Base-by-base conservation (phyloP, 2,329 filamentous ascomycete species). In the Cladosporium sp. region DNA sequence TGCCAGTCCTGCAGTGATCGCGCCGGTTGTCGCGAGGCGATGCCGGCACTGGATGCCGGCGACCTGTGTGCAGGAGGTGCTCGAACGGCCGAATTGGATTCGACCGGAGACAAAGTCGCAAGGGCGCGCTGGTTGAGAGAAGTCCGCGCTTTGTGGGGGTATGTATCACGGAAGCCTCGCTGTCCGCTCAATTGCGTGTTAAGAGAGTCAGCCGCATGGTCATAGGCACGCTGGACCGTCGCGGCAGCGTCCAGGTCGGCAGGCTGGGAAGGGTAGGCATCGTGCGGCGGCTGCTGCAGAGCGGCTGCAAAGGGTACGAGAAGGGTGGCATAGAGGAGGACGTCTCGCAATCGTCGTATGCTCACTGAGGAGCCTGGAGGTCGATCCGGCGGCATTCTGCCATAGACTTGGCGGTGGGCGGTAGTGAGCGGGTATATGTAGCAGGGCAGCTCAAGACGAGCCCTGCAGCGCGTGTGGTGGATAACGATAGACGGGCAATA, bases 1-100 rank as follows among this genome's bases (percentile, higher is more conserved):
- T 97, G 92, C 94, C 94, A 98, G 84, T 97, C 94, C 87, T 93
- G 90, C 87, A 98, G 86, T 86, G 90, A 96, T 88, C 94, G 93
- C 93, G 93, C 94, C 90, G 86, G 85, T 79, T 92, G 90, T 90
- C 90, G 91, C 91, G 91, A 89, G 84, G 90, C 87, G 66, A 82
- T 76, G 75, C 78, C 81, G 77, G 85, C 86, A 81, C 86, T 87
- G 78, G 84, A 83, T 68, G 74, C 73, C 70, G 74, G 68, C 82
- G 88, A 87, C 85, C 76, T 71, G 65, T 66, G 73, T 73, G 88
- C 88, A 88, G 88, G 87, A 88, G 91, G 92, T 92, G 93, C 93
- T 97, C 92, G 87, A 86, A 97, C 93, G 91, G 92, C 87, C 85
- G 87, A 83, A 76, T 83, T 78, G 71, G 82, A 79, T 74, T 80